Evolutionary conservation across 1,139 yeast species (phyloP).

Genomic region (Yamadazyma triangularis): DNA sequence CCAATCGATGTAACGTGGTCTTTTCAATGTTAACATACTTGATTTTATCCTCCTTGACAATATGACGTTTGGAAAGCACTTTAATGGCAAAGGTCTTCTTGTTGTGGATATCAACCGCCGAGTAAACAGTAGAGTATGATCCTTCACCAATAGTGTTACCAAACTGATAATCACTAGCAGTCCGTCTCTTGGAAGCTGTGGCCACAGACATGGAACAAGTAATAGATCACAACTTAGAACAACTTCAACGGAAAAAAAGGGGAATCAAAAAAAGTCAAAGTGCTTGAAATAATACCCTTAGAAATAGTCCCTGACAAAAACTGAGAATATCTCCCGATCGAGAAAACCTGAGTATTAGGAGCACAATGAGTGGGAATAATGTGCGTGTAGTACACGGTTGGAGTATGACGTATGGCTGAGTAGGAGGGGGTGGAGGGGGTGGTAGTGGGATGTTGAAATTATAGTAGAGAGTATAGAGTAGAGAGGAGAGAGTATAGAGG

Average conservation of each 20-base stretch:
- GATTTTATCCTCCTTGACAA: slow-evolving; percentile 74
- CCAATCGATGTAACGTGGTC: slow-evolving; percentile 66
- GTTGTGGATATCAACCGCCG: slow-evolving; percentile 60
- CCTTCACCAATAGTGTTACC: slow-evolving; percentile 79
- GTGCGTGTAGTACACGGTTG: too few relatives aligned
- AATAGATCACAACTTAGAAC: too few relatives aligned
- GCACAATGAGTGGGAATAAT: too few relatives aligned
- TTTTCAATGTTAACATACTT: slow-evolving; percentile 79
- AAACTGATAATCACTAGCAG: slow-evolving; percentile 67
- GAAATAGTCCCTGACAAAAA: too few relatives aligned
- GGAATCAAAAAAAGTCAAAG: too few relatives aligned
- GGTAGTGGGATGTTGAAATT: too few relatives aligned
- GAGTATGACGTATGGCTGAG: too few relatives aligned
- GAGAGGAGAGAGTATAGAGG: neutral
- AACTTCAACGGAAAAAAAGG: too few relatives aligned
- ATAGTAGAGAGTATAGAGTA: neutral
- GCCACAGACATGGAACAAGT: neutral
- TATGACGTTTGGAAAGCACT: slow-evolving; percentile 67
- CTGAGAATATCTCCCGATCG: neutral
- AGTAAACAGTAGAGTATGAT: slow-evolving; percentile 70
- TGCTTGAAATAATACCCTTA: too few relatives aligned
- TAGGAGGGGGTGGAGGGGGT: too few relatives aligned
- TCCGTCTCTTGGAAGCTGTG: slow-evolving; percentile 14
- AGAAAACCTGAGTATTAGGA: neutral
- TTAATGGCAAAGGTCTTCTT: slow-evolving; percentile 67